phyloP scores from a whole-genome alignment of 495 filamentous ascomycete species.

The Penicillium canariense region DNA sequence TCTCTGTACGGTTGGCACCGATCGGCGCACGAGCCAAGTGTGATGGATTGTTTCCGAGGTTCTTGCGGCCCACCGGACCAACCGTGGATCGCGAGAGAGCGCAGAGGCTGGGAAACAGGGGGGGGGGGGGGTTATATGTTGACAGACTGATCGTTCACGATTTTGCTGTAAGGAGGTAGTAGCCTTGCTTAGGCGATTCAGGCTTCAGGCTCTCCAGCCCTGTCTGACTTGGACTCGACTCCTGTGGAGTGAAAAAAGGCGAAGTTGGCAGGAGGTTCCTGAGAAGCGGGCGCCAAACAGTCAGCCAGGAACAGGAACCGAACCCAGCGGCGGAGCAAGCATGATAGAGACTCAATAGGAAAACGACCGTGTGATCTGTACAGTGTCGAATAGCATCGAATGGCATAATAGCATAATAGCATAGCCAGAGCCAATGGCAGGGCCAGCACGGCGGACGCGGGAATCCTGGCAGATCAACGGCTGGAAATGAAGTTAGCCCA shows the following conservation, averaged over 20 bases:
- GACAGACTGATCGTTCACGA: neutral
- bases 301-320: neutral
- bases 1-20: neutral
- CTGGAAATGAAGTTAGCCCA: constrained; percentile 2
- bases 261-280: too few species aligned
- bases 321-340: neutral
- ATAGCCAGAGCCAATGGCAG: neutral
- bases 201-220: too few species aligned
- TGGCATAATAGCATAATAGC: neutral
- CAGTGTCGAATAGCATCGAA: neutral
- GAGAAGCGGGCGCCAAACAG: too few species aligned
- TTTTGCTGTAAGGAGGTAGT: neutral
- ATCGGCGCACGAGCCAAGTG: constrained; percentile 6
- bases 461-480: neutral
- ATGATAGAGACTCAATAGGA: too few species aligned
- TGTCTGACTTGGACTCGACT: too few species aligned
- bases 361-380: too few species aligned
- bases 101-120: neutral
- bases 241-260: neutral
- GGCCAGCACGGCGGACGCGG: neutral
- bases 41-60: constrained; percentile 3
- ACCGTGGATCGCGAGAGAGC: constrained; percentile 5
- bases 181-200: too few species aligned
- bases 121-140: neutral
- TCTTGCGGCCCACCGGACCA: neutral